phyloP scores from a whole-genome alignment of 805 yeast species.

The Kodamaea kakaduensis region DNA sequence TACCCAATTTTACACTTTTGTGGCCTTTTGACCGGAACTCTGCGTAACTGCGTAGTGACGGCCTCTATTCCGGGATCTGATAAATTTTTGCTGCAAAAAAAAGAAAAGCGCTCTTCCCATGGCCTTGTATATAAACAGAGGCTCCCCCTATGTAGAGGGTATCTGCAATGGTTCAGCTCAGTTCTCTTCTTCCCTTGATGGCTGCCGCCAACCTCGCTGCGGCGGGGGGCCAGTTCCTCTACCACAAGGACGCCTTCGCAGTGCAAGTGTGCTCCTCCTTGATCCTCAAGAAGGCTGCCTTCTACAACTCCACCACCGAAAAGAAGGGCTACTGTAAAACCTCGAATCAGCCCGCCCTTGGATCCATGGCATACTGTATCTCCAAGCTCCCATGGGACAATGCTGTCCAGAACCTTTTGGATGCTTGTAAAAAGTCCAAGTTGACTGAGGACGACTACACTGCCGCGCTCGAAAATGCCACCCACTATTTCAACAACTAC shows the following conservation, averaged over 20 bases:
- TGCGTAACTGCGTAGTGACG: not conserved
- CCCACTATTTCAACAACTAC: conserved; percentile 31
- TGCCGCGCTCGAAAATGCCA: conserved; percentile 40
- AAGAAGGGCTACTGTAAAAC: conserved; percentile 30
- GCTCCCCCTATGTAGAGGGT: not conserved
- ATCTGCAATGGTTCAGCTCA: conserved; percentile 6
- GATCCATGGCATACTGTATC: conserved; percentile 35
- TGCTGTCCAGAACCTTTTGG: conserved; percentile 18
- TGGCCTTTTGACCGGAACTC: not conserved
- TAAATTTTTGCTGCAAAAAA: conserved; percentile 1
- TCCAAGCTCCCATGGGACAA: conserved; percentile 18
- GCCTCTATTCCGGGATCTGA: conserved; percentile 9
- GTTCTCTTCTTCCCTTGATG: not conserved
- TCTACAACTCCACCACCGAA: conserved; percentile 21
- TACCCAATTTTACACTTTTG: not conserved
- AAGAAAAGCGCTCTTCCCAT: too few species aligned
- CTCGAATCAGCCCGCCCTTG: conserved; percentile 36
- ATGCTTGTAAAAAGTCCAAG: conserved; percentile 15
- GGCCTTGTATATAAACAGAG: conserved; percentile 1
- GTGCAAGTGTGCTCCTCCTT: conserved; percentile 24
- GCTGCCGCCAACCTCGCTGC: conserved; percentile 7
- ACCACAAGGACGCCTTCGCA: conserved; percentile 22
- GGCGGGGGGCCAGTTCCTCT: conserved; percentile 18
- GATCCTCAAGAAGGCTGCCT: conserved; percentile 23
- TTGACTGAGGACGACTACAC: conserved; percentile 31